Percentiles rank a stretch among this genome's conserved stretches.
phyloP scores from a whole-genome alignment of 2,329 filamentous ascomycete genomes.

The Fusarium denticulatum region DNA sequence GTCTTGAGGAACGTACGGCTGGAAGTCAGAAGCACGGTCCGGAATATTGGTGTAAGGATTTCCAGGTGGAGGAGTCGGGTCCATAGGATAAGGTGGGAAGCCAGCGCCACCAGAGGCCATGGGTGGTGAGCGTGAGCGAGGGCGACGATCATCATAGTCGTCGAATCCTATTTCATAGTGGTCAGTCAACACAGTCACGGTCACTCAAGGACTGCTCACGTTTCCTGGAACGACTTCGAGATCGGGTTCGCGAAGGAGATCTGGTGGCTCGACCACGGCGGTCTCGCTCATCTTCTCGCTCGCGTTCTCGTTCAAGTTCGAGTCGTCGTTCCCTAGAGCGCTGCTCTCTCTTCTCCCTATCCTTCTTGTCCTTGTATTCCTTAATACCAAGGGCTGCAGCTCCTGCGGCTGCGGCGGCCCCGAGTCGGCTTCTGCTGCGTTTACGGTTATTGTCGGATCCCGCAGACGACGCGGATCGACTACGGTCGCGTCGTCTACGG shows the following conservation, averaged over 20 bases:
- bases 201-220: slow-evolving; percentile 31
- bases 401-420: slow-evolving; percentile 66
- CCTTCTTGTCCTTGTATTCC: slow-evolving; percentile 62
- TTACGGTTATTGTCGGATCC: slow-evolving; percentile 52
- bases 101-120: slow-evolving; percentile 63
- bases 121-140: slow-evolving; percentile 59
- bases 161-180: slow-evolving; percentile 37
- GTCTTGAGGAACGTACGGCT: slow-evolving; percentile 55
- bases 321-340: slow-evolving; percentile 48
- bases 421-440: slow-evolving; percentile 64
- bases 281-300: slow-evolving; percentile 33
- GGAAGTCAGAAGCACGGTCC: slow-evolving; percentile 49
- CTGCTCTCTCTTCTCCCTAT: slow-evolving; percentile 48
- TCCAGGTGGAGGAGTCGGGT: slow-evolving; percentile 38
- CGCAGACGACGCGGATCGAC: slow-evolving; percentile 45
- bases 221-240: slow-evolving; percentile 44
- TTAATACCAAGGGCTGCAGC: slow-evolving; percentile 72
- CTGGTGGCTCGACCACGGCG: slow-evolving; percentile 45
- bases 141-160: slow-evolving; percentile 50
- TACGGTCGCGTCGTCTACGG: slow-evolving; percentile 52
- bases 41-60: slow-evolving; percentile 52
- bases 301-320: slow-evolving; percentile 36
- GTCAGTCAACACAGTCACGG: slow-evolving; percentile 22
- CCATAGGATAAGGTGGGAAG: slow-evolving; percentile 55
- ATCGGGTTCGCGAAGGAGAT: slow-evolving; percentile 29